Percentiles rank a stretch among this genome's conserved stretches.
phyloP scores from a whole-genome alignment of 2,329 filamentous ascomycete genomes.

The Aspergillus chevalieri region DNA sequence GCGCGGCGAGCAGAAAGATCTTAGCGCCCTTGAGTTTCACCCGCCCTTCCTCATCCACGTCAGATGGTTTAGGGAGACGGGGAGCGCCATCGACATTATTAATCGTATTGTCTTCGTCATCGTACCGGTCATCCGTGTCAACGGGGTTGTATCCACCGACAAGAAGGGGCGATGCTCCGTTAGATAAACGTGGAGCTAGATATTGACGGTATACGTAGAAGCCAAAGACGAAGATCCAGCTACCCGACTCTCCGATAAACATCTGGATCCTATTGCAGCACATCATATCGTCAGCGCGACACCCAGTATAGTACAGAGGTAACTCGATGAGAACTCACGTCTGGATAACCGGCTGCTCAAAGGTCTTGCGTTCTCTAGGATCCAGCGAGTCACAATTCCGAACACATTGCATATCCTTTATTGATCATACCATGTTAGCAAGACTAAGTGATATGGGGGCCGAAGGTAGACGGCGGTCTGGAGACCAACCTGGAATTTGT shows the following conservation, averaged over 20 bases:
- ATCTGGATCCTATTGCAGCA: slow-evolving; percentile 61
- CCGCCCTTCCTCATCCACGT: slow-evolving; percentile 49
- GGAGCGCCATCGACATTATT: slow-evolving; percentile 39
- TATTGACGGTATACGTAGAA: slow-evolving; percentile 62
- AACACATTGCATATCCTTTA: slow-evolving; percentile 88
- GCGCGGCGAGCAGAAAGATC: slow-evolving; percentile 70
- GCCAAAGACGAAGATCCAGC: slow-evolving; percentile 80
- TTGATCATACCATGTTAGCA: background rate
- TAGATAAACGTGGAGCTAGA: slow-evolving; percentile 31
- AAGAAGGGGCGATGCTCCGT: slow-evolving; percentile 37
- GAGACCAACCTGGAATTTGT: slow-evolving; percentile 77
- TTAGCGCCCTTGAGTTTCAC: slow-evolving; percentile 62
- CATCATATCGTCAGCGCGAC: background rate
- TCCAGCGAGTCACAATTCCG: slow-evolving; percentile 72
- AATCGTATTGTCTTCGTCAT: slow-evolving; percentile 40
- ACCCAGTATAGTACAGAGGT: background rate
- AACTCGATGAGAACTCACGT: slow-evolving; percentile 46
- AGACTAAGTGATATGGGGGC: background rate
- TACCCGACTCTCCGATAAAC: slow-evolving; percentile 95
- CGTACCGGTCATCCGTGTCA: slow-evolving; percentile 42
- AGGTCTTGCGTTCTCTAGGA: slow-evolving; percentile 61
- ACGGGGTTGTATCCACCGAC: slow-evolving; percentile 63
- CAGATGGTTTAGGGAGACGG: slow-evolving; percentile 48
- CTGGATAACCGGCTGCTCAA: slow-evolving; percentile 94
- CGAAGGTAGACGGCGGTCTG: background rate